These are phyloP conservation scores for Fusarium agapanthi DNA, from an alignment of 2,329 filamentous ascomycete genomes.

Conservation along the genomic window DNA sequence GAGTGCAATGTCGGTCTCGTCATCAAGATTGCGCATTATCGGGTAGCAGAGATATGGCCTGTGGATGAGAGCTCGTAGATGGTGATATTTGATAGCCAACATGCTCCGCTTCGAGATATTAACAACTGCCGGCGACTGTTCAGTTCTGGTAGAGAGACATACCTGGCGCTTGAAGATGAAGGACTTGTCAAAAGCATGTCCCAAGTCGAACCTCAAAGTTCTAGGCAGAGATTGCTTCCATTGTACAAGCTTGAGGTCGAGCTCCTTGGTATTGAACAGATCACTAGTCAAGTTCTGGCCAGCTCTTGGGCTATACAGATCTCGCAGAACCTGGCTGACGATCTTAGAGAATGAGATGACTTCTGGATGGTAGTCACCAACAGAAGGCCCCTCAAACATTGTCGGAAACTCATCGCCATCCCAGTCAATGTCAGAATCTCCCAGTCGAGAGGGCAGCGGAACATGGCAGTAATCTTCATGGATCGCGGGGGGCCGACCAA, in stretches of 20 bases:
- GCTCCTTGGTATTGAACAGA: background rate
- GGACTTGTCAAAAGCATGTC: background rate
- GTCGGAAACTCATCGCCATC: background rate
- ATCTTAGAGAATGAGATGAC: background rate
- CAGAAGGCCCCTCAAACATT: background rate
- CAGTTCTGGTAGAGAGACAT: background rate
- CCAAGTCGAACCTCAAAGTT: background rate
- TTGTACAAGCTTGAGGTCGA: background rate
- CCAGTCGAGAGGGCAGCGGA: background rate
- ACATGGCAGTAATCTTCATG: background rate
- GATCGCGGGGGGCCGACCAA: background rate
- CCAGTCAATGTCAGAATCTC: background rate
- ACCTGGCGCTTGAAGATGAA: background rate
- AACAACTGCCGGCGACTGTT: accelerated
- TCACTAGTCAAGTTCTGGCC: background rate
- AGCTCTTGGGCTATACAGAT: background rate
- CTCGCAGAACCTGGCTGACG: background rate
- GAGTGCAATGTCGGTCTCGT: background rate
- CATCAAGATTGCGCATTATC: background rate
- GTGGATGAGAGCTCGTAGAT: background rate
- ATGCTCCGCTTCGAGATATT: background rate
- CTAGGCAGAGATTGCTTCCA: background rate
- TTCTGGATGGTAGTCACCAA: background rate
- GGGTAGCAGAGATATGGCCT: background rate
- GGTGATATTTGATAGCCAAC: background rate